Percentiles rank a stretch among this genome's conserved stretches.
Conservation (phyloP, 179 eudicot genomes). For the Beta macrorhiza region DNA sequence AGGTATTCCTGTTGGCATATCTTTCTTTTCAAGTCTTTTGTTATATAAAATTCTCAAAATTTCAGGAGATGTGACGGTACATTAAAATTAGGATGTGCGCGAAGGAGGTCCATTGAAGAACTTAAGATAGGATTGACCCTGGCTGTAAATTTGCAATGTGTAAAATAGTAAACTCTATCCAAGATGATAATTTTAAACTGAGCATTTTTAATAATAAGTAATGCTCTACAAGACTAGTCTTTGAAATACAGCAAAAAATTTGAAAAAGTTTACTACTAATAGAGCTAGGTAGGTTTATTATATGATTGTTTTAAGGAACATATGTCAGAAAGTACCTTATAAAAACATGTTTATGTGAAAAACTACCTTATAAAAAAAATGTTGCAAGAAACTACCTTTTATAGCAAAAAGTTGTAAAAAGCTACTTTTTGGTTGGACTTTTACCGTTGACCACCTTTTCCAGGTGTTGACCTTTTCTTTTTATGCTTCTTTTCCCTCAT, state of each 20-base stretch:
- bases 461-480: no score
- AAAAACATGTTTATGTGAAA: no score
- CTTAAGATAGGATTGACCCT: not conserved
- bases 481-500: no score
- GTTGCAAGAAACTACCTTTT: no score
- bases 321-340: no score
- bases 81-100: not conserved
- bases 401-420: no score
- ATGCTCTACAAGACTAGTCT: not conserved
- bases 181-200: not conserved
- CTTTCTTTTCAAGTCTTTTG: not conserved
- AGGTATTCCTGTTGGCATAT: conserved; percentile 41
- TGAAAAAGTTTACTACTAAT: not conserved
- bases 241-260: not conserved
- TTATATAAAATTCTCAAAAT: not conserved
- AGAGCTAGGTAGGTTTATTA: not conserved
- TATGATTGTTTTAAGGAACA: no score
- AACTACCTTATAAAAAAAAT: no score
- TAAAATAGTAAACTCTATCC: not conserved
- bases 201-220: not conserved
- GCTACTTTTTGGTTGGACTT: no score
- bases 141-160: not conserved
- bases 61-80: not conserved
- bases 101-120: not conserved
- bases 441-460: no score